Evolutionary conservation across 257 asterid genomes (phyloP), one percentile per base, ranked within the genome.

Genomic region (Paraleonurus japonicus): DNA sequence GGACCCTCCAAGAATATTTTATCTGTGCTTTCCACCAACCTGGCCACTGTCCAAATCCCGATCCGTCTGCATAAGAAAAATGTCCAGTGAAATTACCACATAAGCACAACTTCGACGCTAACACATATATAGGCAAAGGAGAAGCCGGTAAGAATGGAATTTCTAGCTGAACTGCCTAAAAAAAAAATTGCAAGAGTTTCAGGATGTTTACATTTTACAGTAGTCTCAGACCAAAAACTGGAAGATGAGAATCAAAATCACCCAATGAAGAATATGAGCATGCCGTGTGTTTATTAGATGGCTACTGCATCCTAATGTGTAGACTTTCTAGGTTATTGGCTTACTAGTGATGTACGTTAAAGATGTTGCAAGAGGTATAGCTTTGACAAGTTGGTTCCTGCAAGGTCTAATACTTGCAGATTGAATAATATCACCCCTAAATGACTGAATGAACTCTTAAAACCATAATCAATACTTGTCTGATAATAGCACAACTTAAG

Each of bases 1-100:
- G 97, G 97, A 77, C 97, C 97, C 54, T 87, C 88, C 11, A 83
- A 76, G 60, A 78, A 48, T 41, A 77, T 70, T 5, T 79, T 24
- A 24, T 55, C 84, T 68, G 74, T 50, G 66, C 74, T 75, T 48
- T 75, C 87, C 17, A 57, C 87, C 66, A 91, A 57, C 69, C 79
- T 79, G 67, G 90, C 90, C 76, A 87, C 85, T 5, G 75, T 70
- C 96, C 96, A 91, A 3, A 85, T 79, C 73, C 97, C 97, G 15
- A 91, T 72, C 67, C 89, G 83, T 72, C 97, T 91, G 88, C 84
- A 83, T 57, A 23, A n/a, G 68, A 59, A 76, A 80, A 65, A 9
- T 9, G 27, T 27, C 66, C 35, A 80, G 61, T 17, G 35, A 65
- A 47, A 60, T 35, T 37, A 39, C 37, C 32, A 64, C n/a, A 60